Evolutionary conservation across 306 rosid species (phyloP).

Genomic region (Prunus salicina): DNA sequence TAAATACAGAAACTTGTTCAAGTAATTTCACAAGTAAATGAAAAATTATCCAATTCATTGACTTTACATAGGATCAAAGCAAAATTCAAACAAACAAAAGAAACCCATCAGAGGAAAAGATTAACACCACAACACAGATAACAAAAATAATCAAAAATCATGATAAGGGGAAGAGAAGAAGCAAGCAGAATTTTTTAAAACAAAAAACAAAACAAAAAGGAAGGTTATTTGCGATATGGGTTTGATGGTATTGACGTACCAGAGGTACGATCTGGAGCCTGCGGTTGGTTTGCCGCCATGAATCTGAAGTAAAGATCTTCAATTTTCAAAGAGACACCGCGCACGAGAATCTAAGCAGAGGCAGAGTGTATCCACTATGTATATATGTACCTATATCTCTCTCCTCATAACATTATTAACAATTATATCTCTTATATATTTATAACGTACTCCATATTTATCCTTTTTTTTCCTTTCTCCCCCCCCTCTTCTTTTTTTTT

Average conservation of each 20-base stretch:
- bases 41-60: not conserved
- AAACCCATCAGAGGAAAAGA: not conserved
- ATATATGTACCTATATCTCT: not conserved
- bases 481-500: too few relatives aligned
- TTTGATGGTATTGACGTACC: constrained; percentile 38
- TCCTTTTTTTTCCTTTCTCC: too few relatives aligned
- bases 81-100: not conserved
- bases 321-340: constrained; percentile 24
- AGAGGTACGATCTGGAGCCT: constrained; percentile 55
- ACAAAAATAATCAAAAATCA: not conserved
- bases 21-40: not conserved
- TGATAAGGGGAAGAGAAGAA: not conserved
- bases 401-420: not conserved
- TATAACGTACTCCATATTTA: not conserved
- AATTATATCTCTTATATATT: not conserved
- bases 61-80: not conserved
- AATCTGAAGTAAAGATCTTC: constrained; percentile 45
- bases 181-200: not conserved
- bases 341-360: constrained; percentile 37
- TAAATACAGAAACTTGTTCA: not conserved
- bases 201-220: not conserved
- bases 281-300: constrained; percentile 81
- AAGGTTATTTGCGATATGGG: not conserved
- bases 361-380: constrained; percentile 15
- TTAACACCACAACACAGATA: not conserved